These are phyloP conservation scores for Colletotrichum orchidophilum DNA, from an alignment of 2,329 filamentous ascomycete species.

Conservation along the genomic window DNA sequence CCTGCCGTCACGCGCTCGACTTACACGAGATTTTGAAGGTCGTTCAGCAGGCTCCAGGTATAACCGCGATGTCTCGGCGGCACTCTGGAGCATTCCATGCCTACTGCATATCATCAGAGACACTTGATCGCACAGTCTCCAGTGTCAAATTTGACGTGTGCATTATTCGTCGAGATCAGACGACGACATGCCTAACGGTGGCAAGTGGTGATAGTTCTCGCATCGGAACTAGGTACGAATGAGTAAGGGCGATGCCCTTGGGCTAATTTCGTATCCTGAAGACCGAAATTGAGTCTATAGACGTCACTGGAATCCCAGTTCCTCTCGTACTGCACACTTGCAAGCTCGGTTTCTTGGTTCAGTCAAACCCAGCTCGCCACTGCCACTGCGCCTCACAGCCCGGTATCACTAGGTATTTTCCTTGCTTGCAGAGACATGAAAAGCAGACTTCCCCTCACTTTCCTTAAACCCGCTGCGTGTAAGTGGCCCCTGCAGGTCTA, in stretches of 20 bases:
- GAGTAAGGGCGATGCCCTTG: neutral
- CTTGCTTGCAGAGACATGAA: too few species aligned
- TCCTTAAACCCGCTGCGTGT: neutral
- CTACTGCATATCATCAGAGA: neutral
- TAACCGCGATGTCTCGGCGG: neutral
- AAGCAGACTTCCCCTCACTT: neutral
- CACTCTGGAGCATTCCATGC: neutral
- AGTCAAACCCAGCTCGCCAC: neutral
- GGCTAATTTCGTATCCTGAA: neutral
- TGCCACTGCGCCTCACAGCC: neutral
- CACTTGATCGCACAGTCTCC: neutral
- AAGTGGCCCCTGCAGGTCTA: neutral
- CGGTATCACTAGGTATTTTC: neutral
- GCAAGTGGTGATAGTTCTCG: neutral
- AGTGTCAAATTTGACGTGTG: neutral
- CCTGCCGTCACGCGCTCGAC: neutral
- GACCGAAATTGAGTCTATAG: neutral
- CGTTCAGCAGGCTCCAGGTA: neutral
- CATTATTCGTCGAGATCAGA: neutral
- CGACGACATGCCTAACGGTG: neutral
- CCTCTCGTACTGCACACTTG: too few species aligned
- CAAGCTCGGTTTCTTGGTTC: too few species aligned
- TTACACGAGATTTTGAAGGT: neutral
- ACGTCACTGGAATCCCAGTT: neutral
- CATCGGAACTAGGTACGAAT: too few species aligned